Conservation (phyloP, 768 basidiomycete species). For the Termitomyces sp. region DNA sequence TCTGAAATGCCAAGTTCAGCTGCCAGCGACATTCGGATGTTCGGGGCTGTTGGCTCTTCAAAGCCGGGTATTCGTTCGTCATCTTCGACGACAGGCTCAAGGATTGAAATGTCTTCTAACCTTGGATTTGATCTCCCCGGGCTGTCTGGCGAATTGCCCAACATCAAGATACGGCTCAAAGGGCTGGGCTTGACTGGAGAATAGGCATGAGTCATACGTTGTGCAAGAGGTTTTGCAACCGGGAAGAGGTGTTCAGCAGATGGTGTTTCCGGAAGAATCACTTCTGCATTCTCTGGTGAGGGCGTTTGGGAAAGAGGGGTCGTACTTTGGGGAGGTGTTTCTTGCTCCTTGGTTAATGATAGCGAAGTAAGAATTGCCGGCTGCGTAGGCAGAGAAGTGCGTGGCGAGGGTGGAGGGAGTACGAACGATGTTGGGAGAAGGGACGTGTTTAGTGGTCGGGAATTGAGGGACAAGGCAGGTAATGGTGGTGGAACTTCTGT, state of each 20-base stretch:
- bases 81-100: slow-evolving; percentile 29
- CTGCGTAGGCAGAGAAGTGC: slow-evolving; percentile 53
- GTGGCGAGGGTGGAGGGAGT: slow-evolving; percentile 73
- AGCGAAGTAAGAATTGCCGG: slow-evolving; percentile 29
- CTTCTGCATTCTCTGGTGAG: slow-evolving; percentile 12
- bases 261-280: slow-evolving; percentile 23
- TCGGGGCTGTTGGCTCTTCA: slow-evolving; percentile 13
- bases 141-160: slow-evolving; percentile 53
- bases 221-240: slow-evolving; percentile 63
- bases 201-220: slow-evolving; percentile 74
- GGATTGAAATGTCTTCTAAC: slow-evolving; percentile 16
- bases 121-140: slow-evolving; percentile 13
- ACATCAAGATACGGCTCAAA: slow-evolving; percentile 71
- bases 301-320: slow-evolving; percentile 8
- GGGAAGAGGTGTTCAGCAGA: slow-evolving; percentile 50
- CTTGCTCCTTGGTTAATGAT: slow-evolving; percentile 11
- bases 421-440: slow-evolving; percentile 68
- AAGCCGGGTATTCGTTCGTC: slow-evolving; percentile 23
- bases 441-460: slow-evolving; percentile 38
- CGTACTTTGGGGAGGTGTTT: slow-evolving; percentile 9
- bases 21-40: slow-evolving; percentile 29
- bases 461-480: slow-evolving; percentile 24
- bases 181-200: slow-evolving; percentile 79
- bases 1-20: slow-evolving; percentile 41
- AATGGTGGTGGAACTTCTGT: slow-evolving; percentile 33